Evolutionary conservation across 176 grass and related monocot species (phyloP).

Genomic region (Rhipidocladum racemiflorum): DNA sequence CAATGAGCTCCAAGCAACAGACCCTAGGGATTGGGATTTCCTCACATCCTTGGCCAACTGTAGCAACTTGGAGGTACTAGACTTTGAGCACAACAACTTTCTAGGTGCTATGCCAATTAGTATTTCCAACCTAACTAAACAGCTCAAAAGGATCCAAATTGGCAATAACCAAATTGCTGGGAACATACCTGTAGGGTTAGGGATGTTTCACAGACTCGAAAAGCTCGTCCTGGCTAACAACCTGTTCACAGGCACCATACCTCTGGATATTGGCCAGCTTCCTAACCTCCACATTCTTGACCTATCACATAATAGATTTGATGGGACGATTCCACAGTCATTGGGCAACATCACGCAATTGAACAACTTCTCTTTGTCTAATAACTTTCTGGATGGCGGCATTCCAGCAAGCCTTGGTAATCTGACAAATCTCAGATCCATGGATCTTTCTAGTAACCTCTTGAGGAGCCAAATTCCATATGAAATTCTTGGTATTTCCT

Average conservation of each 20-base stretch:
- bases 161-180: constrained; percentile 1
- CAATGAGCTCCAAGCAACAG: not conserved
- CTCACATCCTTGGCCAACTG: not conserved
- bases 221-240: not conserved
- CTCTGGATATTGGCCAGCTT: not conserved
- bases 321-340: not conserved
- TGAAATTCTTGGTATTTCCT: not conserved
- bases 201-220: not conserved
- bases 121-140: not conserved
- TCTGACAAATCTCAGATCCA: not conserved
- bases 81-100: not conserved
- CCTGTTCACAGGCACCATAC: not conserved
- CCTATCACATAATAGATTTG: not conserved
- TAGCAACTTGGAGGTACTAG: not conserved
- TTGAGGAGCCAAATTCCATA: not conserved
- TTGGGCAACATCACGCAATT: not conserved
- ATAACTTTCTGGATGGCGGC: not conserved
- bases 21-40: not conserved
- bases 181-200: not conserved
- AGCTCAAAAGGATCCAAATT: not conserved
- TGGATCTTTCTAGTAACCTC: not conserved
- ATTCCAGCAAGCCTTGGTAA: not conserved
- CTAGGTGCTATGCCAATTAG: not conserved
- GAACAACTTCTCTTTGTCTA: not conserved
- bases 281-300: not conserved